These are phyloP conservation scores for Pugionium cornutum DNA, from an alignment of 345 rosid species.

Conservation along the genomic window DNA sequence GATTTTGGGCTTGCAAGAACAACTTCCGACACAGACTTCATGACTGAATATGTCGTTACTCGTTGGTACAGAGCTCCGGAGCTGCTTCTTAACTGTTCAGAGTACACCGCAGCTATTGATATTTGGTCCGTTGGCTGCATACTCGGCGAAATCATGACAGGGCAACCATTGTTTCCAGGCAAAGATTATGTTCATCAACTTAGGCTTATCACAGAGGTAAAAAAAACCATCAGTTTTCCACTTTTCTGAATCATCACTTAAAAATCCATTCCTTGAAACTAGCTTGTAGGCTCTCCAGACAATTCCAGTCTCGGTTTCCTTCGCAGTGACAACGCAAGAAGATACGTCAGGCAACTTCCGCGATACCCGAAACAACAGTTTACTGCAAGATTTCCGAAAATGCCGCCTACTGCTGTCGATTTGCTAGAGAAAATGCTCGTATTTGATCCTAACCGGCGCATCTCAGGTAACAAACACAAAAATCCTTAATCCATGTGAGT, in stretches of 20 bases:
- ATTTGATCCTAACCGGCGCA: slow-evolving; percentile 88
- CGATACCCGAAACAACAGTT: slow-evolving; percentile 89
- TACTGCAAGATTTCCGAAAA: slow-evolving; percentile 61
- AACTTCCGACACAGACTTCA: slow-evolving; percentile 97
- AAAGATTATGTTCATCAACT: slow-evolving; percentile 97
- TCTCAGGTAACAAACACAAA: slow-evolving; percentile 65
- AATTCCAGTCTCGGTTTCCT: slow-evolving; percentile 93
- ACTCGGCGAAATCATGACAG: slow-evolving; percentile 87
- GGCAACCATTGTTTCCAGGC: slow-evolving; percentile 91
- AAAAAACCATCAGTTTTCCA: background rate
- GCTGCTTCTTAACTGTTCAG: slow-evolving; percentile 95
- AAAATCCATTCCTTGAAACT: slow-evolving; percentile 26
- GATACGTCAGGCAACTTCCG: slow-evolving; percentile 96
- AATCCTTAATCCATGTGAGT: slow-evolving; percentile 3
- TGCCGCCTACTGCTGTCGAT: slow-evolving; percentile 74
- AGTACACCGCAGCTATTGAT: slow-evolving; percentile 97
- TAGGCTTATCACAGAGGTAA: slow-evolving; percentile 92
- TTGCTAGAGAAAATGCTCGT: slow-evolving; percentile 93
- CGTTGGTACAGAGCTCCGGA: slow-evolving; percentile 99
- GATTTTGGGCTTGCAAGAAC: slow-evolving; percentile 99
- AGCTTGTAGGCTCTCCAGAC: slow-evolving; percentile 99
- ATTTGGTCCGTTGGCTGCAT: slow-evolving; percentile 99
- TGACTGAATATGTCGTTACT: slow-evolving; percentile 45
- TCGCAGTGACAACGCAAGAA: slow-evolving; percentile 93
- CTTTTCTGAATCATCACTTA: slow-evolving; percentile 7